Percentiles rank a stretch among this genome's conserved stretches.
These are phyloP conservation scores for Ceratonia siliqua DNA, from an alignment of 306 rosid species.

Conservation along the genomic window DNA sequence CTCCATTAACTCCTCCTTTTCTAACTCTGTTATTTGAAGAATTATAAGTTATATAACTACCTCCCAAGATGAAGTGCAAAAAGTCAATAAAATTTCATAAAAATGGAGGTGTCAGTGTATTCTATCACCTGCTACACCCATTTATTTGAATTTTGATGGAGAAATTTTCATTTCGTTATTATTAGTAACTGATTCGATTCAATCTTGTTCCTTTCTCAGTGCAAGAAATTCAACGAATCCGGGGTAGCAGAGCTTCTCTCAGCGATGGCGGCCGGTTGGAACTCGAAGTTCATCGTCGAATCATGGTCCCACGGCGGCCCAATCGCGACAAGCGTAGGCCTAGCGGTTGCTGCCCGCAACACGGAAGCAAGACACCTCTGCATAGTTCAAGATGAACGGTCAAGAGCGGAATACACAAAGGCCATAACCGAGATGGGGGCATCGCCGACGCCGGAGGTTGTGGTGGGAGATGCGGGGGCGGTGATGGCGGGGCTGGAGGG, in stretches of 20 bases:
- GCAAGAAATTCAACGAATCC: slow-evolving; percentile 56
- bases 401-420: slow-evolving; percentile 48
- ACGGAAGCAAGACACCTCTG: slow-evolving; percentile 82
- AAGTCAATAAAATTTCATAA: no score
- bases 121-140: no score
- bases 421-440: slow-evolving; percentile 45
- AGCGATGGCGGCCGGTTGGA: slow-evolving; percentile 91
- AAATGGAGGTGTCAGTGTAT: no score
- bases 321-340: slow-evolving; percentile 67
- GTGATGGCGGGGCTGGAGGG: slow-evolving; percentile 37
- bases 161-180: not conserved
- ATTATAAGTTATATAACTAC: no score
- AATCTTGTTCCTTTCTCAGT: slow-evolving; percentile 33
- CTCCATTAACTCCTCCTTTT: no score
- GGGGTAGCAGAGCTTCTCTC: slow-evolving; percentile 83
- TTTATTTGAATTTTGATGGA: no score
- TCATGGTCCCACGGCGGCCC: slow-evolving; percentile 56
- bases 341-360: slow-evolving; percentile 73
- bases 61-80: no score
- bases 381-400: slow-evolving; percentile 65
- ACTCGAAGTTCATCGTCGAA: slow-evolving; percentile 71
- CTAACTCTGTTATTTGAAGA: no score
- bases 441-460: slow-evolving; percentile 50
- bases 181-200: no score
- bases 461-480: slow-evolving; percentile 51